Base-by-base conservation (phyloP, 192 early-diverging fungal genomes). In the Entomortierella lignicola region DNA sequence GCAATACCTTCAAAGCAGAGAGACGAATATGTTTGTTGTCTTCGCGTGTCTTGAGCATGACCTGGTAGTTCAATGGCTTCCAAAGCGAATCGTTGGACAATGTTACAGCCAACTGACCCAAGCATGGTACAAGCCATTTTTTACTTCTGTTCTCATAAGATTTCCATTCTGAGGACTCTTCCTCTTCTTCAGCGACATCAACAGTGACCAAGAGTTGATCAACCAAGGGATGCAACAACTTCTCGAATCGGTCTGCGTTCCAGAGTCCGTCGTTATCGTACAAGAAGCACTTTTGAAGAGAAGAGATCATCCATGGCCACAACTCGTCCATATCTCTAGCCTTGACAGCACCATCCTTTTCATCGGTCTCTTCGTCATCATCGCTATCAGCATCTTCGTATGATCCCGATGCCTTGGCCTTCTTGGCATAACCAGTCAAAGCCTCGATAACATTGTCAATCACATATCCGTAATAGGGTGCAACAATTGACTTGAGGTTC, bases 31-130 rank as follows among this genome's bases (percentile, higher is more conserved):
- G 72, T 23, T 90, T 83, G 48, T 89, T 75, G 27, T 94, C 90
- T 44, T 88, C 88, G n/a, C 94, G 85, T 11, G 92, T 90, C 69
- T 92, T 92, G 61, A 93, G 82, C 85, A 98, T 74, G 0, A 95
- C 85, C 53, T 89, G 83, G 68, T 94, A 89, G 83, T 97, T 97
- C 51, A 99, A 71, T 21, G 87, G 84, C 83, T 98, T 97, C 96
- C 95, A 96, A 47, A 91, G 73, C 37, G 88, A 83, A 66, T 98
- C 95, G 71, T 91, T 91, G 37, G 89, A 87, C 25, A 88, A 85
- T 2, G 91, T 90, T 0, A 91, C 90, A 6, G 95, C 93, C 74
- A 98, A 81, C 66, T 95, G 92, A 56, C 89, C 92, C 34, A 94
- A 66, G 18, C 88, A 91, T 7, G 96, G 95, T 0, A 97, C 90